A percentile compares a stretch with the other conserved stretches of the same genome.
Conservation (phyloP, 1,139 yeast species). For the Saccharomyces hybrid region DNA sequence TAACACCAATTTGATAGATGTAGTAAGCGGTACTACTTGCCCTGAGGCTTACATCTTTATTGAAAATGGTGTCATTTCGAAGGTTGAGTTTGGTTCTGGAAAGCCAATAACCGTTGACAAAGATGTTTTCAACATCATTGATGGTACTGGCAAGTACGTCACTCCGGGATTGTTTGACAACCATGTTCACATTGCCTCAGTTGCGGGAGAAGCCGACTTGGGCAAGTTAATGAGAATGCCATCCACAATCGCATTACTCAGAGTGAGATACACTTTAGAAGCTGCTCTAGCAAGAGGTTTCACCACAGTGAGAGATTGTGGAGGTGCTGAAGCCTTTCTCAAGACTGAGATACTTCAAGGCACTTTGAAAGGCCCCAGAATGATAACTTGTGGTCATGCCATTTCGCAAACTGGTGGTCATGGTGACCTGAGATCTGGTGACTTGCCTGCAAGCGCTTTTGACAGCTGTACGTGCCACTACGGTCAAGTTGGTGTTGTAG, state of each 20-base stretch:
- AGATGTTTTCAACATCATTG: background rate
- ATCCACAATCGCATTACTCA: slow-evolving; percentile 3
- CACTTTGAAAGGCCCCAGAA: slow-evolving; percentile 4
- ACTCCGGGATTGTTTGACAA: slow-evolving; percentile 5
- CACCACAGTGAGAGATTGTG: slow-evolving; percentile 3
- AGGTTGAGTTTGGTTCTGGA: background rate
- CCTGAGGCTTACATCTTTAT: background rate
- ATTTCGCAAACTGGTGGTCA: slow-evolving; percentile 12
- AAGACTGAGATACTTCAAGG: background rate
- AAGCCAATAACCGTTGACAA: background rate
- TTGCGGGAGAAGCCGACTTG: slow-evolving; percentile 3
- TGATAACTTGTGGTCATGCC: slow-evolving; percentile 11
- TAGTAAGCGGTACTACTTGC: background rate
- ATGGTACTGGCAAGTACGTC: slow-evolving; percentile 4
- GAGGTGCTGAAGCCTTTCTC: background rate
- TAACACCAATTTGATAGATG: background rate
- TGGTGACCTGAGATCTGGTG: slow-evolving; percentile 7
- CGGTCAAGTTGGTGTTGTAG: slow-evolving; percentile 7
- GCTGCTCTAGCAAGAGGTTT: slow-evolving; percentile 5
- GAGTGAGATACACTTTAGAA: slow-evolving; percentile 4
- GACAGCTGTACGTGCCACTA: slow-evolving; percentile 9
- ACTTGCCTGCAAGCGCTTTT: slow-evolving; percentile 7
- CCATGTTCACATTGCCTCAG: slow-evolving; percentile 5
- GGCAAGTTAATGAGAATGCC: slow-evolving; percentile 2
- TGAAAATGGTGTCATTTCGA: background rate